Percentiles rank a stretch among this genome's conserved stretches.
Evolutionary conservation across 305 asterid genomes (phyloP).

Genomic region (Solanum hybrid): DNA sequence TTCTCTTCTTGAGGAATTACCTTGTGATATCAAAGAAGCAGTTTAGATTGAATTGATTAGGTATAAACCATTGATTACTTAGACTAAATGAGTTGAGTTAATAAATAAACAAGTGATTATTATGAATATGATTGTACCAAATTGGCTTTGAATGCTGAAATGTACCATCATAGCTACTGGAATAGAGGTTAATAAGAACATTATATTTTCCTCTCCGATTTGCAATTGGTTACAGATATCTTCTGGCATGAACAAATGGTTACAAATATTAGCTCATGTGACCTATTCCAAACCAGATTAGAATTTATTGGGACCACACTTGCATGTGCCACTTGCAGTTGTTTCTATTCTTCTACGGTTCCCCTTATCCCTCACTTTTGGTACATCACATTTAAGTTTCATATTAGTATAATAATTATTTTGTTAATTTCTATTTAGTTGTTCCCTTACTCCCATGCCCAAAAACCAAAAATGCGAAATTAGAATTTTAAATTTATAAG

Average conservation of each 20-base stretch:
- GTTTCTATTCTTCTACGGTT: not conserved
- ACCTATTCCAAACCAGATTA: not conserved
- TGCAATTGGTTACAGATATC: not conserved
- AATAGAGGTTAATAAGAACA: not conserved
- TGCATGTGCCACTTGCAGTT: constrained; percentile 18
- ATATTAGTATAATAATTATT: not conserved
- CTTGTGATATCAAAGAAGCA: not conserved
- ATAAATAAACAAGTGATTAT: not conserved
- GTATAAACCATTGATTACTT: not conserved
- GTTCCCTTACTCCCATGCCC: not conserved
- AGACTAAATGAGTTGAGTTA: not conserved
- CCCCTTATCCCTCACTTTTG: not conserved
- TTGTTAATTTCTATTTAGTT: not conserved
- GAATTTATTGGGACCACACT: constrained; percentile 15
- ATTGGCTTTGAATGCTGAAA: not conserved
- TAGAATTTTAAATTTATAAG: not conserved
- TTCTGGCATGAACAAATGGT: not conserved
- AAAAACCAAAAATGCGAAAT: not conserved
- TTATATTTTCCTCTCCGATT: not conserved
- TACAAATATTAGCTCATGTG: not conserved
- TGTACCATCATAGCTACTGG: not conserved
- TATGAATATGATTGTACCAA: not conserved
- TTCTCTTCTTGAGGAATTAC: not conserved
- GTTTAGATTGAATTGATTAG: not conserved
- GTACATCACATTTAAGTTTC: not conserved